Conservation (phyloP, 2,329 filamentous ascomycete genomes). For the Cordyceps tenuipes region DNA sequence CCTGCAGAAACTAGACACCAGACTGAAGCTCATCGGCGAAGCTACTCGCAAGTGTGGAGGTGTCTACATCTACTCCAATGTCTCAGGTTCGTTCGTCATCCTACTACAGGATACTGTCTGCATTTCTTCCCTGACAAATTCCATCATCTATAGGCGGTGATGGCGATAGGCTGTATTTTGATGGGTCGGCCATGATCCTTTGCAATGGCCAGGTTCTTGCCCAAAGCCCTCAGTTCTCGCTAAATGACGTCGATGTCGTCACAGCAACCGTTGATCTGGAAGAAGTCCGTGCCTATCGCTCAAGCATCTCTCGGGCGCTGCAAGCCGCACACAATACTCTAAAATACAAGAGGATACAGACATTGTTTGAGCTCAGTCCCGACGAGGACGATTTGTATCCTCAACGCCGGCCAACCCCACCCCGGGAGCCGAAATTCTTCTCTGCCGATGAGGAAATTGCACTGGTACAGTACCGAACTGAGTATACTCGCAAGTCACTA, state of each 20-base stretch:
- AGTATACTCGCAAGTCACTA: no score
- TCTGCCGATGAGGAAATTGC: constrained; percentile 60
- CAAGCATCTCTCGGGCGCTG: constrained; percentile 44
- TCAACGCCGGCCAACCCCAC: constrained; percentile 29
- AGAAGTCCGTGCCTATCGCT: constrained; percentile 56
- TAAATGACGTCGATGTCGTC: constrained; percentile 48
- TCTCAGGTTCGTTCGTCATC: background rate
- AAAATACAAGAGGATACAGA: constrained; percentile 15
- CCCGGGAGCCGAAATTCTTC: constrained; percentile 44
- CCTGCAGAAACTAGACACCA: constrained; percentile 52
- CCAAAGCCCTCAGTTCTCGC: constrained; percentile 43
- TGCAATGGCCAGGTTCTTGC: constrained; percentile 55
- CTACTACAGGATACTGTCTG: no score
- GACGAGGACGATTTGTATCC: constrained; percentile 30
- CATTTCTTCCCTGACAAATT: background rate
- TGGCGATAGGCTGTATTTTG: constrained; percentile 51
- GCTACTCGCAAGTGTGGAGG: constrained; percentile 56
- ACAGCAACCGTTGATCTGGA: constrained; percentile 62
- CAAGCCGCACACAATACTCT: constrained; percentile 40
- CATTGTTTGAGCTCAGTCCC: constrained; percentile 9
- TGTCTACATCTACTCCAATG: constrained; percentile 40
- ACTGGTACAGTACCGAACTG: constrained; percentile 3
- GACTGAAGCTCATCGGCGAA: constrained; percentile 57
- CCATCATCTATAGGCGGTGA: background rate
- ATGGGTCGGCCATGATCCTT: constrained; percentile 56